A percentile compares a stretch with the other conserved stretches of the same genome.
phyloP scores from a whole-genome alignment of 2,329 filamentous ascomycete species.

The Arthrobotrys megalospora region DNA sequence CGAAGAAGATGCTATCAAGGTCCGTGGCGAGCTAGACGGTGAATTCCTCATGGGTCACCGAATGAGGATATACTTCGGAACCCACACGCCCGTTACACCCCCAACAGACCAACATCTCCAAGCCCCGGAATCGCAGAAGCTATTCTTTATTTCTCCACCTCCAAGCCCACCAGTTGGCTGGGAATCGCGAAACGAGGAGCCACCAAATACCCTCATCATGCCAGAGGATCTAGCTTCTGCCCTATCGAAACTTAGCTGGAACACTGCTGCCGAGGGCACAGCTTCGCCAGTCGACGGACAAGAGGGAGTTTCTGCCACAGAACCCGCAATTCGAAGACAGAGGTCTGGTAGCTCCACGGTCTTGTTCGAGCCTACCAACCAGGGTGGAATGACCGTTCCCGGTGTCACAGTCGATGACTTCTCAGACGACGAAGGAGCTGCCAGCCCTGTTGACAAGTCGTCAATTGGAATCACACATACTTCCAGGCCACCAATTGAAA shows the following conservation, averaged over 20 bases:
- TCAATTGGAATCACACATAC: conserved; percentile 70
- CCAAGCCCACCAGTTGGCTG: conserved; percentile 79
- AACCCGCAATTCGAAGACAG: conserved; percentile 65
- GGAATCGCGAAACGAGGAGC: conserved; percentile 78
- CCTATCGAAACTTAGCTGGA: conserved; percentile 72
- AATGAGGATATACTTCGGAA: conserved; percentile 80
- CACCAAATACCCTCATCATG: conserved; percentile 79
- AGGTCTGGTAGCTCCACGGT: conserved; percentile 77
- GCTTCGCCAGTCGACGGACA: conserved; percentile 68
- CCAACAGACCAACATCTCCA: conserved; percentile 75
- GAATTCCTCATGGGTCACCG: conserved; percentile 80
- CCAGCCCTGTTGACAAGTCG: conserved; percentile 72
- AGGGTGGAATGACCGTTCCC: conserved; percentile 74
- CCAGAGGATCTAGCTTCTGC: conserved; percentile 79
- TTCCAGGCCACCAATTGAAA: conserved; percentile 76
- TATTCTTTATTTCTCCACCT: conserved; percentile 80
- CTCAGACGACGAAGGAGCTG: conserved; percentile 69
- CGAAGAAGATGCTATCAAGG: conserved; percentile 77
- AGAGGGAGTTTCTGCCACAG: conserved; percentile 64
- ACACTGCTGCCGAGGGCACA: conserved; percentile 35
- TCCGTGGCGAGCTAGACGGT: conserved; percentile 81
- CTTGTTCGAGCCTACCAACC: conserved; percentile 76
- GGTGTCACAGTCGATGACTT: conserved; percentile 79
- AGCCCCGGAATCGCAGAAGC: conserved; percentile 77
- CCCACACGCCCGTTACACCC: conserved; percentile 72